Conservation (phyloP, 2,329 filamentous ascomycete species). For the Botrytis galanthina region DNA sequence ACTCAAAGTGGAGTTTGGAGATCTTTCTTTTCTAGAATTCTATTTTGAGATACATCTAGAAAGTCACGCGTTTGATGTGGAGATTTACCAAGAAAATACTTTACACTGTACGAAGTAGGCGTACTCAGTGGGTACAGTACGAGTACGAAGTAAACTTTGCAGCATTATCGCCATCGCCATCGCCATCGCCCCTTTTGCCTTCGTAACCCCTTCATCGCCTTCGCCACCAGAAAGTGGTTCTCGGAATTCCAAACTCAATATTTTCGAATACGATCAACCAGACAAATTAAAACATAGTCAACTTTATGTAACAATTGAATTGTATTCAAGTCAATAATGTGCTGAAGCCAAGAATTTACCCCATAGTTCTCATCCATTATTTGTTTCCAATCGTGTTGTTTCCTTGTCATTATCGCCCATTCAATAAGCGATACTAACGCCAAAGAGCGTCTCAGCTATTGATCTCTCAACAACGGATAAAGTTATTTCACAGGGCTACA, state of each 20-base stretch:
- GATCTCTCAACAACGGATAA: background rate
- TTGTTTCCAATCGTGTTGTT: background rate
- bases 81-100: background rate
- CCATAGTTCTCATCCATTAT: background rate
- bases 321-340: background rate
- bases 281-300: background rate
- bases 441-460: slow-evolving; percentile 8
- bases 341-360: background rate
- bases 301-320: background rate
- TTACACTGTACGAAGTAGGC: background rate
- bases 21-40: background rate
- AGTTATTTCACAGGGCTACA: background rate
- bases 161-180: background rate
- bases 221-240: slow-evolving; percentile 4
- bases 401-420: background rate
- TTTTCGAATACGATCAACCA: background rate
- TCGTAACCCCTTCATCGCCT: slow-evolving; percentile 5
- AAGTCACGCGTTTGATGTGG: background rate
- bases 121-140: slow-evolving; percentile 2
- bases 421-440: slow-evolving; percentile 4
- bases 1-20: background rate
- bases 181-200: background rate
- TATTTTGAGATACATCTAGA: background rate
- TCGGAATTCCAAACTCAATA: background rate
- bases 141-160: background rate